phyloP scores from a whole-genome alignment of 495 filamentous ascomycete genomes.

The Podospora sp. region DNA sequence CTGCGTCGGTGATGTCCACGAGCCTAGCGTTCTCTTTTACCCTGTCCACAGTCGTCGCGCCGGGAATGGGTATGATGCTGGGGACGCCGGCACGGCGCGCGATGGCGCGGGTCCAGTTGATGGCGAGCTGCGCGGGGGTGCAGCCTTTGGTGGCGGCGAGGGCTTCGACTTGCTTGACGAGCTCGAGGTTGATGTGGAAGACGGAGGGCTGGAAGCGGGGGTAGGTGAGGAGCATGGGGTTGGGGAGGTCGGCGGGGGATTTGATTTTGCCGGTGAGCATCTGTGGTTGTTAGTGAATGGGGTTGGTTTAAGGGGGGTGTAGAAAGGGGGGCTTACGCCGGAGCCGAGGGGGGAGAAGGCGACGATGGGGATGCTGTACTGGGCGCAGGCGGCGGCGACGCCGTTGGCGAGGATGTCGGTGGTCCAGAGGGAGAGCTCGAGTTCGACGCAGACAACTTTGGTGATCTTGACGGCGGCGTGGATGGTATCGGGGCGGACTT shows the following conservation, averaged over 20 bases:
- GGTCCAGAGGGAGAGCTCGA: constrained; percentile 76
- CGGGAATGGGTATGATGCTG: constrained; percentile 82
- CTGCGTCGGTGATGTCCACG: constrained; percentile 50
- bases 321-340: neutral
- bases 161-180: constrained; percentile 66
- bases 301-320: neutral
- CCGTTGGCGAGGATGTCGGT: constrained; percentile 73
- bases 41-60: constrained; percentile 56
- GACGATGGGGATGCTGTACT: constrained; percentile 71
- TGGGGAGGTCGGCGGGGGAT: constrained; percentile 62
- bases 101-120: constrained; percentile 66
- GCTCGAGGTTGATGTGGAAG: constrained; percentile 72
- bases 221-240: constrained; percentile 58
- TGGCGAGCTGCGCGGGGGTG: constrained; percentile 74
- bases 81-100: constrained; percentile 63
- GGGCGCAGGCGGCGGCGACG: constrained; percentile 68
- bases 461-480: constrained; percentile 68
- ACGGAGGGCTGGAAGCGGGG: constrained; percentile 57
- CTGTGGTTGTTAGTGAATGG: neutral
- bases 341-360: constrained; percentile 48
- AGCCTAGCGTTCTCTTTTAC: constrained; percentile 54
- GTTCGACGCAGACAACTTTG: constrained; percentile 74
- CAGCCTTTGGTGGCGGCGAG: constrained; percentile 70
- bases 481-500: constrained; percentile 75
- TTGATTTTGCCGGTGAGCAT: constrained; percentile 65